Percentiles rank a stretch among this genome's conserved stretches.
These are phyloP conservation scores for Orbilia oligospora DNA, from an alignment of 2,329 filamentous ascomycete species.

Conservation along the genomic window DNA sequence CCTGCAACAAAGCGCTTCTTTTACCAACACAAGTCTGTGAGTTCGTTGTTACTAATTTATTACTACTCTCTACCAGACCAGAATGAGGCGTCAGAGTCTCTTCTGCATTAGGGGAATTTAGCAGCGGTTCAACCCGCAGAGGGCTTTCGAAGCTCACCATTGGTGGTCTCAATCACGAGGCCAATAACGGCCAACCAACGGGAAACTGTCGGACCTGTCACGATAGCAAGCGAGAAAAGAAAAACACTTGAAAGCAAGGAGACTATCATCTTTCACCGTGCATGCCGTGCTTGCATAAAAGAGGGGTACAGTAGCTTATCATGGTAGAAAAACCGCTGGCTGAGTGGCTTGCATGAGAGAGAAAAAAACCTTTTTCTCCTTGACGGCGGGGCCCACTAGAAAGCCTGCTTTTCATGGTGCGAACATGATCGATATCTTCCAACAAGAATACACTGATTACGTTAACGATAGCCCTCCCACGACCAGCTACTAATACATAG, in stretches of 20 bases:
- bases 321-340: conserved; percentile 58
- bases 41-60: conserved; percentile 32
- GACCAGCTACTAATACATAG: not conserved
- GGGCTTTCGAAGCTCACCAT: conserved; percentile 35
- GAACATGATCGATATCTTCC: conserved; percentile 40
- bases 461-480: conserved; percentile 36
- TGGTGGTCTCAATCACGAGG: conserved; percentile 32
- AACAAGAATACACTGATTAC: conserved; percentile 32
- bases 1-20: conserved; percentile 55
- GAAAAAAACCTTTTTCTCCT: conserved; percentile 49
- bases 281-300: conserved; percentile 61
- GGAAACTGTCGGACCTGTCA: conserved; percentile 53
- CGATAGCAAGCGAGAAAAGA: conserved; percentile 57
- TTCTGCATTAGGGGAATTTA: conserved; percentile 20
- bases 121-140: conserved; percentile 24
- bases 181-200: conserved; percentile 33
- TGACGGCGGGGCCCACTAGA: conserved; percentile 57
- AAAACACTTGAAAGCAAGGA: conserved; percentile 47
- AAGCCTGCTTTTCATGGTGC: conserved; percentile 32
- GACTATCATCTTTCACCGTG: conserved; percentile 42
- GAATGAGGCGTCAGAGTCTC: conserved; percentile 7
- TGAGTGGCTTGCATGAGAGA: conserved; percentile 61
- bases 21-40: conserved; percentile 48
- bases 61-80: conserved; percentile 14
- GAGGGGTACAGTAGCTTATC: conserved; percentile 61